Evolutionary conservation across 202 grass and related monocot species (phyloP), one percentile per base, ranked within the genome.

Genomic region (Eragrostis tef): DNA sequence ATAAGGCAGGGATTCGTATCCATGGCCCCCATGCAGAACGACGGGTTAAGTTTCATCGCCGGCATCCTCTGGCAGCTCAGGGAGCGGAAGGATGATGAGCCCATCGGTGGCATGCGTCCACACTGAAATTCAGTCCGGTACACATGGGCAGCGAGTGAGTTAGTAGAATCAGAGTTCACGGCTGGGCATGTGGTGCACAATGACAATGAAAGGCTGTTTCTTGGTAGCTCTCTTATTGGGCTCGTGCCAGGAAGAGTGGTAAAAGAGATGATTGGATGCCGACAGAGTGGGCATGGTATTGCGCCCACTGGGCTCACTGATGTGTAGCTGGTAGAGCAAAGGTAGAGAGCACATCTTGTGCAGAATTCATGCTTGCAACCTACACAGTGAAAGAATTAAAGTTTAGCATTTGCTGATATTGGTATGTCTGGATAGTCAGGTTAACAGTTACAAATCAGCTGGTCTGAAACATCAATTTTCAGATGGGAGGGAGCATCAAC

Each of bases 311-410:
- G 87, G 42, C 78, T 85, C 21, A 24, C 66, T 16, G 85, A 85
- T 6, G 88, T 85, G 66, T 76, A 91, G 78, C 88, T 93, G 21
- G 90, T 95, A 64, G 96, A 94, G 56, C 96, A 98, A 53, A 98
- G 90, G 61, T 98, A 98, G 17, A 98, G 74, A 11, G 92, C 96
- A 48, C 96, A 98, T 83, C 87, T 91, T 25, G 96, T 93, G 96
- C 96, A 98, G 68, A 98, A 95, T 79, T 98, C 96, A 72, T 98
- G 96, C n/a, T 88, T 89, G 79, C 96, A 98, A 62, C 92, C 95
- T 98, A 74, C 74, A 72, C 20, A 68, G 53, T 46, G 44, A 29
- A 75, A 68, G 45, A 29, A 24, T 16, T 41, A 20, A 14, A 20
- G 52, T 69, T 62, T 46, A 67, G 39, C 4, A 16, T 72, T 43